A percentile compares a stretch with the other conserved stretches of the same genome.
These are phyloP conservation scores for Boletus subcaerulescens DNA, from an alignment of 768 basidiomycete genomes.

Conservation along the genomic window DNA sequence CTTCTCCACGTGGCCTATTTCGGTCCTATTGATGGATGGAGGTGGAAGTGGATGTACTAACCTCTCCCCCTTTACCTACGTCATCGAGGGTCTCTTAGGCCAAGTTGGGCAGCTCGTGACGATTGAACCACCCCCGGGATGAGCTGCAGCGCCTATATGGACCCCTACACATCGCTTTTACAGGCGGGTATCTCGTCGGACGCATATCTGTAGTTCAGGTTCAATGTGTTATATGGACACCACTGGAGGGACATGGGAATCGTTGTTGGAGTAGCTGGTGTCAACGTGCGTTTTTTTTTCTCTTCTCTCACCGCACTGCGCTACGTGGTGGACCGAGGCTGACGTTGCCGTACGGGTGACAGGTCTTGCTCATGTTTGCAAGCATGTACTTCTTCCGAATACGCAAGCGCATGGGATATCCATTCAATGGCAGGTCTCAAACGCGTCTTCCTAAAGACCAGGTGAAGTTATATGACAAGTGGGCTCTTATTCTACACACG, in stretches of 20 bases:
- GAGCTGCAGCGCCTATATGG: conserved; percentile 53
- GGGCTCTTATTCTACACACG: too few relatives aligned
- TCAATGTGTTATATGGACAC: conserved; percentile 5
- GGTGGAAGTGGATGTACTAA: conserved; percentile 38
- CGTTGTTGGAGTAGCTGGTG: conserved; percentile 19
- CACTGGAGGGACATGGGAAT: conserved; percentile 12
- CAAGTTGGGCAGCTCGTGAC: conserved; percentile 42
- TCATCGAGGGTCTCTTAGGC: conserved; percentile 42
- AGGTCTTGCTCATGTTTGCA: conserved; percentile 30
- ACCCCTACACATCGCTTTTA: conserved; percentile 44
- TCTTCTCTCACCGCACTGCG: too few relatives aligned
- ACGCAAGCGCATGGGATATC: conserved; percentile 10
- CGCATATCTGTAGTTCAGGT: background rate
- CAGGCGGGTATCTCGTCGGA: conserved; percentile 63
- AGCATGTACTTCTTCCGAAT: conserved; percentile 34
- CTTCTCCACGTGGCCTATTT: background rate
- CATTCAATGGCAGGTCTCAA: background rate
- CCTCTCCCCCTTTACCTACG: conserved; percentile 49
- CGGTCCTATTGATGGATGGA: background rate
- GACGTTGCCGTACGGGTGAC: background rate
- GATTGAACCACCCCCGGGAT: conserved; percentile 49
- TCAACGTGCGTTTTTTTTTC: conserved; percentile 39
- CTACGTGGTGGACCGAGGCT: background rate
- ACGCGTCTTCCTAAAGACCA: background rate
- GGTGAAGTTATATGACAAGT: background rate